Conservation (phyloP, 2,329 filamentous ascomycete species). For the Penicillium palitans region DNA sequence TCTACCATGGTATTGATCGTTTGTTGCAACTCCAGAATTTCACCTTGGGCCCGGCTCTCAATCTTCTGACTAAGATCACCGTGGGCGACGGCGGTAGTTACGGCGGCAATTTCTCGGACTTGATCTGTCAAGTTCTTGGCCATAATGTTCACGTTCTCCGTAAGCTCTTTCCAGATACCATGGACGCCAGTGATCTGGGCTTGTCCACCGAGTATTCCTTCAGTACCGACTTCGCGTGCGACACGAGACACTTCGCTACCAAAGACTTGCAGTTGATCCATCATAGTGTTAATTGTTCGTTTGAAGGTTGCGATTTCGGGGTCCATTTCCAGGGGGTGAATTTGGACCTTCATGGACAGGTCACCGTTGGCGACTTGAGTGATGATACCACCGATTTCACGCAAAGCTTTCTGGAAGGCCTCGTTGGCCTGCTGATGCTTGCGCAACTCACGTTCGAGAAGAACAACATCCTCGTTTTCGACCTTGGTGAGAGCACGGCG, state of each 20-base stretch:
- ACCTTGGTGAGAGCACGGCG: conserved; percentile 78
- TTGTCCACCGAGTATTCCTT: conserved; percentile 90
- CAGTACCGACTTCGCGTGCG: conserved; percentile 92
- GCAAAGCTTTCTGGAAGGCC: conserved; percentile 94
- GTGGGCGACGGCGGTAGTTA: conserved; percentile 79
- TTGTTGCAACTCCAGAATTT: conserved; percentile 79
- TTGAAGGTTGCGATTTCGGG: conserved; percentile 98
- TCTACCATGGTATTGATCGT: conserved; percentile 91
- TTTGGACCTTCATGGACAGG: conserved; percentile 92
- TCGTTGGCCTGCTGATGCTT: conserved; percentile 98
- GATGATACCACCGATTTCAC: conserved; percentile 96
- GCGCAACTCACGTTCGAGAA: conserved; percentile 87
- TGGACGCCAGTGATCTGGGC: conserved; percentile 91
- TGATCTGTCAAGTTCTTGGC: conserved; percentile 79
- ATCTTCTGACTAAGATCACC: conserved; percentile 84
- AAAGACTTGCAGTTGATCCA: conserved; percentile 95
- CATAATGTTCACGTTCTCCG: conserved; percentile 85
- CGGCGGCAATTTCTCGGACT: conserved; percentile 81
- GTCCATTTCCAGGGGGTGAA: conserved; percentile 95
- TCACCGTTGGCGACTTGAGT: conserved; percentile 95
- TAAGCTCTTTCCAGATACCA: conserved; percentile 96
- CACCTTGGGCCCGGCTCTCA: conserved; percentile 74
- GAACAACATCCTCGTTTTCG: conserved; percentile 82
- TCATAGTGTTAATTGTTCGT: conserved; percentile 98
- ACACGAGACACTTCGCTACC: conserved; percentile 94